Percentiles rank a stretch among this genome's conserved stretches.
Conservation (phyloP, 2,329 filamentous ascomycete species). For the Talaromyces albobiverticillius region DNA sequence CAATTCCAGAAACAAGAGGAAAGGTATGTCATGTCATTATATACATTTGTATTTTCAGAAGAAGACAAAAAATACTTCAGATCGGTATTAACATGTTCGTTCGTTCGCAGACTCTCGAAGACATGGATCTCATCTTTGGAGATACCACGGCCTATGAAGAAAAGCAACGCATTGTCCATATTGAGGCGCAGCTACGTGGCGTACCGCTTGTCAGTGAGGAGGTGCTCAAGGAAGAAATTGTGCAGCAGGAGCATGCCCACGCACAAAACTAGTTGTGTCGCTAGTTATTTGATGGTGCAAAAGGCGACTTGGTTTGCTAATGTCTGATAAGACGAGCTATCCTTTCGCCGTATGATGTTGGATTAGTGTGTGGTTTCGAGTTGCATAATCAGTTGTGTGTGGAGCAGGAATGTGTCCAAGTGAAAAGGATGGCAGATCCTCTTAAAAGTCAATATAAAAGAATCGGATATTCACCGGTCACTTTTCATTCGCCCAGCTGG, state of each 20-base stretch:
- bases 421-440: neutral
- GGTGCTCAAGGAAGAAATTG: slow-evolving; percentile 20
- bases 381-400: neutral
- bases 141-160: slow-evolving; percentile 38
- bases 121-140: slow-evolving; percentile 52
- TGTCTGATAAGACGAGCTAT: neutral
- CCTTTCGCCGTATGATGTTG: neutral
- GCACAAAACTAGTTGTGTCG: neutral
- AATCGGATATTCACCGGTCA: too few relatives aligned
- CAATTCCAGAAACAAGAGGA: slow-evolving; percentile 34
- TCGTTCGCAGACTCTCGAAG: slow-evolving; percentile 47
- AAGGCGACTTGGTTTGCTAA: neutral
- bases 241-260: slow-evolving; percentile 22
- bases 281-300: neutral
- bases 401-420: neutral
- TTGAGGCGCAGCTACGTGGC: slow-evolving; percentile 35
- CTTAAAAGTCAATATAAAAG: neutral
- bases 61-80: too few relatives aligned
- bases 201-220: slow-evolving; percentile 21
- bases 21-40: slow-evolving; percentile 26
- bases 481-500: too few relatives aligned
- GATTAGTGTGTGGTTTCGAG: neutral
- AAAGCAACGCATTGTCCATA: slow-evolving; percentile 36
- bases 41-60: neutral
- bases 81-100: too few relatives aligned